Conservation (phyloP, 768 basidiomycete genomes). For the Astraeus odoratus region DNA sequence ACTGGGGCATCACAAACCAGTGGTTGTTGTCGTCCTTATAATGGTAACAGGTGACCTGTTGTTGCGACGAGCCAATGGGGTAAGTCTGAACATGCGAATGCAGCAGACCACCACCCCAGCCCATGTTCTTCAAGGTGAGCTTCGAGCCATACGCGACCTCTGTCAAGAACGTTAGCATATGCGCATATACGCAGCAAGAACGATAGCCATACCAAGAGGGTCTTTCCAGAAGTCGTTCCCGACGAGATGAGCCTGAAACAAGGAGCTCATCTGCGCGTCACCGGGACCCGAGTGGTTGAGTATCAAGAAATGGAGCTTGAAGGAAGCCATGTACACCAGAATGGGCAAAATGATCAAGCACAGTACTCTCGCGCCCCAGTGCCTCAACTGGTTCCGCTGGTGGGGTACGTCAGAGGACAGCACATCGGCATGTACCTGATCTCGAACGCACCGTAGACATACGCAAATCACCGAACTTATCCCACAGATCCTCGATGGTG, state of each 20-base stretch:
- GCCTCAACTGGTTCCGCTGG: constrained; percentile 80
- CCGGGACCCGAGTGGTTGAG: constrained; percentile 93
- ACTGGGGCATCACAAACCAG: constrained; percentile 73
- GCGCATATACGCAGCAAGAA: background rate
- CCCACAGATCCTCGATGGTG: constrained; percentile 97
- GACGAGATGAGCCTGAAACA: constrained; percentile 93
- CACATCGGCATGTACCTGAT: background rate
- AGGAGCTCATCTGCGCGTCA: constrained; percentile 96
- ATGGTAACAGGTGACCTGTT: constrained; percentile 98
- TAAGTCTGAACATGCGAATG: constrained; percentile 97
- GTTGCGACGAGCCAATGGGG: constrained; percentile 86
- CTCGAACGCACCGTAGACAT: constrained; percentile 71
- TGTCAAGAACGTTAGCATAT: constrained; percentile 19
- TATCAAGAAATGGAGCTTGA: constrained; percentile 95
- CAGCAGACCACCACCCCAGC: constrained; percentile 92
- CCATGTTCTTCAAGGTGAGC: constrained; percentile 93
- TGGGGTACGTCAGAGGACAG: constrained; percentile 6
- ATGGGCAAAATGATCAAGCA: constrained; percentile 89
- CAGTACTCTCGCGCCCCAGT: constrained; percentile 82
- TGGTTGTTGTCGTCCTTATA: constrained; percentile 99
- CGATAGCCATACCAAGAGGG: constrained; percentile 59
- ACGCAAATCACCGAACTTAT: constrained; percentile 92
- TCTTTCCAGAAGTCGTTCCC: constrained; percentile 93
- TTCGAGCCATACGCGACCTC: constrained; percentile 89
- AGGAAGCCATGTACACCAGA: constrained; percentile 86